Evolutionary conservation across 2,329 filamentous ascomycete genomes (phyloP).

Genomic region (Cordyceps cicadae): DNA sequence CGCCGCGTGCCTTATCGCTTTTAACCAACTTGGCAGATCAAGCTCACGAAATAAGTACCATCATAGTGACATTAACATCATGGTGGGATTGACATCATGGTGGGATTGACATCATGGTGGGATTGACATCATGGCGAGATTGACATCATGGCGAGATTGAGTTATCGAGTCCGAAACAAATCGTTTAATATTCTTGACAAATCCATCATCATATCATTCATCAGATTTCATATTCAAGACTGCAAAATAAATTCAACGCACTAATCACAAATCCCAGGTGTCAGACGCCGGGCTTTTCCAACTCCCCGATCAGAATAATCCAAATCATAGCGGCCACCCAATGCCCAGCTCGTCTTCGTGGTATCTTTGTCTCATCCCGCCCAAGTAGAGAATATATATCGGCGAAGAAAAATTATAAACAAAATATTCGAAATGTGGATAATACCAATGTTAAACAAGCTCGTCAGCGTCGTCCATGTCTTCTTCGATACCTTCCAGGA

Average conservation of each 20-base stretch:
- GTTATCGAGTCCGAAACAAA: neutral
- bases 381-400: neutral
- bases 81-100: no score
- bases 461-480: constrained; percentile 10
- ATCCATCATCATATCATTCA: neutral
- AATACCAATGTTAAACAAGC: neutral
- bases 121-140: no score
- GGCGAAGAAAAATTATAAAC: neutral
- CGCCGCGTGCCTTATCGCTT: neutral
- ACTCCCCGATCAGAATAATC: neutral
- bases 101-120: no score
- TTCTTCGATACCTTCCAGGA: constrained; percentile 7
- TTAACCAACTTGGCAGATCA: no score
- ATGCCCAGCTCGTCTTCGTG: neutral
- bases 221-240: neutral
- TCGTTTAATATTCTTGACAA: neutral
- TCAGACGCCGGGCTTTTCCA: neutral
- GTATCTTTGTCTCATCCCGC: neutral
- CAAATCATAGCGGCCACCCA: neutral
- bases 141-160: neutral
- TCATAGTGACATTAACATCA: no score
- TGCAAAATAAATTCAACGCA: neutral
- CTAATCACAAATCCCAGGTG: neutral
- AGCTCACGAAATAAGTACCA: no score
- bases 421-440: neutral